Conservation (phyloP, 2,329 filamentous ascomycete species). For the Aspergillus puulaauensis region DNA sequence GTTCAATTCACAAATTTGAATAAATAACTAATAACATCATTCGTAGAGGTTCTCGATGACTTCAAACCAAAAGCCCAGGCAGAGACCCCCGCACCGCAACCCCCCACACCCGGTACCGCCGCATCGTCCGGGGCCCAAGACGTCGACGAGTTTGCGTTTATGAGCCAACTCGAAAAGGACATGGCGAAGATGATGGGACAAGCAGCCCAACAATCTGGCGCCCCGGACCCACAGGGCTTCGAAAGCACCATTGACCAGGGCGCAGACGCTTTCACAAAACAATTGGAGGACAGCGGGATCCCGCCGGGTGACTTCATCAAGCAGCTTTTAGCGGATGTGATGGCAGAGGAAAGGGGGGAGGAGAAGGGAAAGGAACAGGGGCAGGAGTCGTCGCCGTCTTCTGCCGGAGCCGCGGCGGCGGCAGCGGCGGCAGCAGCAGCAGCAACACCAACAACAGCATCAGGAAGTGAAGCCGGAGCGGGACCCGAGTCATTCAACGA, state of each 20-base stretch:
- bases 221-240: conserved; percentile 21
- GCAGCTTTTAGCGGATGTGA: conserved; percentile 35
- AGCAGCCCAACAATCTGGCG: conserved; percentile 22
- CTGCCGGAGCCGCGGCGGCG: too few species aligned
- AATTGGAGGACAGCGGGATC: conserved; percentile 36
- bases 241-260: conserved; percentile 30
- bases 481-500: conserved; percentile 78
- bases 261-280: conserved; percentile 36
- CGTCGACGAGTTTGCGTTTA: conserved; percentile 57
- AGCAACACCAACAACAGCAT: conserved; percentile 19
- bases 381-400: not conserved
- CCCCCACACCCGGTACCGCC: not conserved
- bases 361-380: conserved; percentile 16
- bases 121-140: conserved; percentile 15
- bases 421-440: conserved; percentile 11
- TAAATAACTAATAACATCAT: conserved; percentile 8
- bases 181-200: conserved; percentile 77
- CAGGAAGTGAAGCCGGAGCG: conserved; percentile 24
- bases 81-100: conserved; percentile 15
- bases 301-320: conserved; percentile 36
- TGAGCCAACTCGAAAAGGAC: conserved; percentile 80
- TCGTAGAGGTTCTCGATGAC: conserved; percentile 83
- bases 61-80: conserved; percentile 57
- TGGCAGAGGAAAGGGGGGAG: conserved; percentile 25
- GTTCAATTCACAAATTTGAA: not conserved